These are phyloP conservation scores for Paspalum vaginatum DNA, from an alignment of 176 grass and related monocot genomes.

Conservation along the genomic window DNA sequence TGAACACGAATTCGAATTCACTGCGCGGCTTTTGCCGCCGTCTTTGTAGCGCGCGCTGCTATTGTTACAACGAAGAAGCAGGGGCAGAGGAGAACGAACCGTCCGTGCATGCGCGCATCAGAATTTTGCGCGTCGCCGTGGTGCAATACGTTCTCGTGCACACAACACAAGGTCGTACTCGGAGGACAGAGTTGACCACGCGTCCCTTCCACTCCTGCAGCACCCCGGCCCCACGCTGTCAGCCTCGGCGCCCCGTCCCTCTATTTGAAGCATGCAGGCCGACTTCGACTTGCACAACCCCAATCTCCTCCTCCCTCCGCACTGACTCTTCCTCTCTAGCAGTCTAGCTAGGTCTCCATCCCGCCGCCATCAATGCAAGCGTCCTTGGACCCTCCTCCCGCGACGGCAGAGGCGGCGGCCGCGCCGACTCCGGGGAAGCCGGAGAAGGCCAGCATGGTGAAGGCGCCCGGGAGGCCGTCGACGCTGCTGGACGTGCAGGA, in stretches of 20 bases:
- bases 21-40: too few species aligned
- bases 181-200: conserved; percentile 28
- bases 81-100: too few species aligned
- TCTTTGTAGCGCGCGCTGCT: too few species aligned
- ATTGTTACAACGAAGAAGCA: too few species aligned
- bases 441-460: neutral
- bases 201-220: neutral
- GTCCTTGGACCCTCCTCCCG: conserved; percentile 15
- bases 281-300: neutral
- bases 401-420: neutral
- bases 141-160: too few species aligned
- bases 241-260: conserved; percentile 13
- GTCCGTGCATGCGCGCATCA: too few species aligned
- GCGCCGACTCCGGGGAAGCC: neutral
- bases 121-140: too few species aligned
- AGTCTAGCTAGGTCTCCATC: neutral
- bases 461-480: conserved; percentile 16
- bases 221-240: conserved; percentile 16
- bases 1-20: too few species aligned
- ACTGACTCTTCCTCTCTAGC: neutral
- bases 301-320: neutral
- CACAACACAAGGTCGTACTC: neutral
- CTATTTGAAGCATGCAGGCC: conserved; percentile 31
- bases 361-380: neutral
- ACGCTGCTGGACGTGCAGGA: conserved; percentile 72